A percentile compares a stretch with the other conserved stretches of the same genome.
These are phyloP conservation scores for Microascus cirrosus DNA, from an alignment of 2,329 filamentous ascomycete genomes.

Conservation along the genomic window DNA sequence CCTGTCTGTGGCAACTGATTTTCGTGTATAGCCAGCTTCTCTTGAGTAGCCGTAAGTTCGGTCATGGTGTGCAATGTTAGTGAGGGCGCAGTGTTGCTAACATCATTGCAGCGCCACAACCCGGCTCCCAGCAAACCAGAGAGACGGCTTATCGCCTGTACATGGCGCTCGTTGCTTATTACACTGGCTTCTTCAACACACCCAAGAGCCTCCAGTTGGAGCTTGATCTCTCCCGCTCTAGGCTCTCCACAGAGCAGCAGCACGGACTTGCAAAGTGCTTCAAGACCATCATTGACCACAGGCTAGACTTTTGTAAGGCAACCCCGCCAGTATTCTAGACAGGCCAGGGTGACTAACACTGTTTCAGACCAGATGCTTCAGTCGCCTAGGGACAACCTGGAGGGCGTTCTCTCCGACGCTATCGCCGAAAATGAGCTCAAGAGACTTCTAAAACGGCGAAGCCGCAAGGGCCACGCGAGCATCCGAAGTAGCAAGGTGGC, in stretches of 20 bases:
- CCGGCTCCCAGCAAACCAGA: background rate
- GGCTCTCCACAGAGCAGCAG: background rate
- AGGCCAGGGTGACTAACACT: background rate
- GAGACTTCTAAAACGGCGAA: slow-evolving; percentile 4
- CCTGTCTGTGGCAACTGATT: slow-evolving; percentile 36
- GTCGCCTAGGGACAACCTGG: background rate
- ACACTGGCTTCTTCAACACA: slow-evolving; percentile 11
- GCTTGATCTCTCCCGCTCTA: slow-evolving; percentile 4
- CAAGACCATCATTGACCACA: slow-evolving; percentile 15
- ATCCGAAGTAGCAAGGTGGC: background rate
- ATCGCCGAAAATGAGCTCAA: slow-evolving; percentile 9
- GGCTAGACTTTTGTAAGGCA: slow-evolving; percentile 23
- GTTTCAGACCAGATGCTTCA: slow-evolving; percentile 4
- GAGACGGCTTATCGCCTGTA: slow-evolving; percentile 7
- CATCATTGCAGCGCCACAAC: background rate
- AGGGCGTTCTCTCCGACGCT: slow-evolving; percentile 4
- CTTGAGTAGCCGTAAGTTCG: slow-evolving; percentile 1
- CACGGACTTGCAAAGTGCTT: slow-evolving; percentile 2
- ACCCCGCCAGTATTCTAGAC: background rate
- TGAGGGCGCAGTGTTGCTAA: background rate
- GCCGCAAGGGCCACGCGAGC: background rate
- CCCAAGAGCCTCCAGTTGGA: slow-evolving; percentile 8
- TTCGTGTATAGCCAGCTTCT: slow-evolving; percentile 33
- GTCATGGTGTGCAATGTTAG: background rate
- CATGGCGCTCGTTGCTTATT: slow-evolving; percentile 11